Conservation (phyloP, 2,329 filamentous ascomycete species). For the Trichophyton equinum region DNA sequence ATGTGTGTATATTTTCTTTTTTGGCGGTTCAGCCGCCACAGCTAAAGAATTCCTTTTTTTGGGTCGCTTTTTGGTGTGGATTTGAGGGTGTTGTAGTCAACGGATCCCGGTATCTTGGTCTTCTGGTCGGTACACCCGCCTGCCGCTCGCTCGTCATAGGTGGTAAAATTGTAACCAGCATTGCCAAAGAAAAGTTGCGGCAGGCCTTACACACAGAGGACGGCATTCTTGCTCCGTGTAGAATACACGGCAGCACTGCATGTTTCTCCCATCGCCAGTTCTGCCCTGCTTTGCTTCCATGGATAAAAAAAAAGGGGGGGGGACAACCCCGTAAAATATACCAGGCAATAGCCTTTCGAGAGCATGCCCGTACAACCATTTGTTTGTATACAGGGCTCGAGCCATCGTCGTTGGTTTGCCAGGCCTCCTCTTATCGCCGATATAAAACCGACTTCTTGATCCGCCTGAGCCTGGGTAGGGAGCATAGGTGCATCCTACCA, state of each 20-base stretch:
- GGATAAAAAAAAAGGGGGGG: neutral
- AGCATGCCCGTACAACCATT: neutral
- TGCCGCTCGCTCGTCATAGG: neutral
- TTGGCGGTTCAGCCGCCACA: constrained; percentile 12
- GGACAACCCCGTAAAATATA: constrained; percentile 1
- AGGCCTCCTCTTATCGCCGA: neutral
- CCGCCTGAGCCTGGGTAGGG: neutral
- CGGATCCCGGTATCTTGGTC: constrained; percentile 1
- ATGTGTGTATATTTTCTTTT: constrained; percentile 8
- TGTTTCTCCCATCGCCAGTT: neutral
- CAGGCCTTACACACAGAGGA: neutral
- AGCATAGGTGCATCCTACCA: neutral
- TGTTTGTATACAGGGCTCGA: neutral
- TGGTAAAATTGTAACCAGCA: neutral
- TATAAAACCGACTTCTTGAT: neutral
- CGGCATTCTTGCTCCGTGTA: neutral
- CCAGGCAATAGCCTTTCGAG: neutral
- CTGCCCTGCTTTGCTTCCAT: too few species aligned
- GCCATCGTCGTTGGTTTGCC: neutral
- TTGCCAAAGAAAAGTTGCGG: neutral
- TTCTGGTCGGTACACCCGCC: neutral
- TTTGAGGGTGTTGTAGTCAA: neutral
- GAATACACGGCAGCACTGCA: neutral
- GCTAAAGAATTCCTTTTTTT: constrained; percentile 2
- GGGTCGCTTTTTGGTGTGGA: neutral